Conservation (phyloP, 2,329 filamentous ascomycete genomes). For the Colletotrichum chrysophilum region DNA sequence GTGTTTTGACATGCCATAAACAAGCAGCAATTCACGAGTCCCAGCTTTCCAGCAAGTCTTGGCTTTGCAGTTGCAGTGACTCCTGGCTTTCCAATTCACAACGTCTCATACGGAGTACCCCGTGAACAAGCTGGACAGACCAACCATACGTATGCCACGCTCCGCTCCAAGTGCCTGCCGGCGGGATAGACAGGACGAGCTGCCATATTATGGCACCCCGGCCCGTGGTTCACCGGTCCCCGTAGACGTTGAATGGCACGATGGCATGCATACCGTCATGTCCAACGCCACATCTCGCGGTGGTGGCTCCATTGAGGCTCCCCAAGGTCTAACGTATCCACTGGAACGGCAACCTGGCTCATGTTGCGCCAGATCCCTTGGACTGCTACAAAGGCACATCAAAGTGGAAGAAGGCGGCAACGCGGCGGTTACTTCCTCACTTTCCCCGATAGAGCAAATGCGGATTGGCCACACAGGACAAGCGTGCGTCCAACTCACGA, state of each 20-base stretch:
- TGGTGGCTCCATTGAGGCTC: neutral
- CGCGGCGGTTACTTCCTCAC: neutral
- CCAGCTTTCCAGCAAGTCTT: neutral
- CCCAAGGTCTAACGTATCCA: neutral
- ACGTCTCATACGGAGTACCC: neutral
- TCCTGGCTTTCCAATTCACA: neutral
- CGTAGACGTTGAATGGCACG: neutral
- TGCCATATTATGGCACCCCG: neutral
- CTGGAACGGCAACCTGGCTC: neutral
- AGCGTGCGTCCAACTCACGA: neutral
- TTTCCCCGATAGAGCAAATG: neutral
- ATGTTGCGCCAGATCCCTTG: neutral
- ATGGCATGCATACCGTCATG: neutral
- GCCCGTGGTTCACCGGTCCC: neutral
- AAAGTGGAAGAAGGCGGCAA: neutral
- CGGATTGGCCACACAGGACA: neutral
- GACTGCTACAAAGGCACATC: neutral
- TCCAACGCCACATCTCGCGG: neutral
- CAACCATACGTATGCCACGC: neutral
- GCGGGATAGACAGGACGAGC: neutral
- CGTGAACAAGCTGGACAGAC: neutral
- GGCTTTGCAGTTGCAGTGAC: neutral
- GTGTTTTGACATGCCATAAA: neutral
- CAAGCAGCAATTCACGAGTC: neutral
- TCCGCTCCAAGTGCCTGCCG: neutral